Conservation (phyloP, 2,329 filamentous ascomycete genomes). For the Colletotrichum coccodes region DNA sequence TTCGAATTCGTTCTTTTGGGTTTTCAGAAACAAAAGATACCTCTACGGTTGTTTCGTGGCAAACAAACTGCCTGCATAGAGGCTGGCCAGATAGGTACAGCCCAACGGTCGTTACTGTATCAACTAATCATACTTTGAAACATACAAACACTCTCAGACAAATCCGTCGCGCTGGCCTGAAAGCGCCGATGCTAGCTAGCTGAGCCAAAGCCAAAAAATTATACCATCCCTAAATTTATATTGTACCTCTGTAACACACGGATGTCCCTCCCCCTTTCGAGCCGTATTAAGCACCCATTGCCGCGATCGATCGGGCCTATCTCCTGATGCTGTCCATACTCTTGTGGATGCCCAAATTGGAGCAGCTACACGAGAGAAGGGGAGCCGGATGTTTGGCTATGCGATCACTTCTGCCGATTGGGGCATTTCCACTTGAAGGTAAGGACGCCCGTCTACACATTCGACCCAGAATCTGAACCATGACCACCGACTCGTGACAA, state of each 20-base stretch:
- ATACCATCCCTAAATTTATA: not conserved
- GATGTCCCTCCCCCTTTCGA: not conserved
- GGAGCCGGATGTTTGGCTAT: not conserved
- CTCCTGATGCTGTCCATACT: not conserved
- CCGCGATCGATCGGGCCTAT: not conserved
- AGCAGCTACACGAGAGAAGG: not conserved
- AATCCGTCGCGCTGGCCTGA: not conserved
- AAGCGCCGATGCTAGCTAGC: not conserved
- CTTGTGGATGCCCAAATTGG: no score
- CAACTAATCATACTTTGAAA: not conserved
- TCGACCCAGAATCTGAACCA: no score
- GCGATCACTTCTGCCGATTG: not conserved
- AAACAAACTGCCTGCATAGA: not conserved
- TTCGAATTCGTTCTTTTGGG: not conserved
- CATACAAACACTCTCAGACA: not conserved
- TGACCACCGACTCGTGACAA: no score
- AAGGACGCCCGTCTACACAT: no score
- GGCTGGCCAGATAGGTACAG: not conserved
- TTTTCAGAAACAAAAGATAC: not conserved
- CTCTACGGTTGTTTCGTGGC: not conserved
- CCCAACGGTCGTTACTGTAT: slow-evolving; percentile 4
- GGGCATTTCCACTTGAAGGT: no score
- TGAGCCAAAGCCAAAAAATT: not conserved
- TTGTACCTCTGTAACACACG: not conserved
- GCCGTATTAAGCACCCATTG: not conserved